These are phyloP conservation scores for Cyberlindnera nakhonratchasimensis DNA, from an alignment of 805 yeast species.

Conservation along the genomic window DNA sequence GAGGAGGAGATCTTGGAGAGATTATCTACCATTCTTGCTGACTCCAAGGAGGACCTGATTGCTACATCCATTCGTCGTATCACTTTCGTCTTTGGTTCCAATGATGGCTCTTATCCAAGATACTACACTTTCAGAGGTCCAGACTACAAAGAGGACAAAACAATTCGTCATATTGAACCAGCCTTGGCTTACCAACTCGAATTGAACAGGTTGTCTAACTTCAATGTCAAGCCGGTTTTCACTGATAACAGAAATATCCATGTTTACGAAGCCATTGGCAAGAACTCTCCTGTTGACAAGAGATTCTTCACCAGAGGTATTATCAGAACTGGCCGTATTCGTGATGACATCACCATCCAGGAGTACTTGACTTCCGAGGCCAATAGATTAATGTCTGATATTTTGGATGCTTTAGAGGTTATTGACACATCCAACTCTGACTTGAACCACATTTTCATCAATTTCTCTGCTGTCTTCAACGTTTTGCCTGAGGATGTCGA, in stretches of 20 bases:
- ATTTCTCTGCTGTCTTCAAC: conserved; percentile 93
- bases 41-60: conserved; percentile 64
- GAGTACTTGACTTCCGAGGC: conserved; percentile 96
- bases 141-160: conserved; percentile 78
- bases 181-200: conserved; percentile 97
- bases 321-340: conserved; percentile 90
- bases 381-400: conserved; percentile 92
- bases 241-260: conserved; percentile 97
- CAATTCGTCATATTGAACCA: conserved; percentile 97
- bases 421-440: conserved; percentile 94
- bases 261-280: conserved; percentile 94
- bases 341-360: conserved; percentile 88
- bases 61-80: conserved; percentile 84
- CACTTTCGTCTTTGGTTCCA: conserved; percentile 83
- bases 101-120: conserved; percentile 85
- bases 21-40: conserved; percentile 62
- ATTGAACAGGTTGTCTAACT: conserved; percentile 89
- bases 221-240: conserved; percentile 89
- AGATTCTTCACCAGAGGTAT: conserved; percentile 97
- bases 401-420: conserved; percentile 90
- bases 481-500: conserved; percentile 94
- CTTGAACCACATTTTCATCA: conserved; percentile 93
- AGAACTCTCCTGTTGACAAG: conserved; percentile 89
- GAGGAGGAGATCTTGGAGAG: conserved; percentile 67
- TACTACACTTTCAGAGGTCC: conserved; percentile 95